These are phyloP conservation scores for Alternaria tenuissima DNA, from an alignment of 2,329 filamentous ascomycete genomes.

Conservation along the genomic window DNA sequence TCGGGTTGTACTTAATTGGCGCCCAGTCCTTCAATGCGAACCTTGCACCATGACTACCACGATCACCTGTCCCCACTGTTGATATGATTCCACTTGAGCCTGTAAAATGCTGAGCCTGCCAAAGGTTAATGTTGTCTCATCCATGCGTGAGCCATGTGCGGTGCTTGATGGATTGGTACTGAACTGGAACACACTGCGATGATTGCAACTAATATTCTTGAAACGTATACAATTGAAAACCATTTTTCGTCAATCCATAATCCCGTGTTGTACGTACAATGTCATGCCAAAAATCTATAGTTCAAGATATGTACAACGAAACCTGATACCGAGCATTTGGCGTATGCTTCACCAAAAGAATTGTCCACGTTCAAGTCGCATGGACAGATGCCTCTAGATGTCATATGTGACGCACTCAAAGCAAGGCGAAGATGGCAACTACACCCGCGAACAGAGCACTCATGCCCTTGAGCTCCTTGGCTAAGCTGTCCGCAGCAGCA, in stretches of 20 bases:
- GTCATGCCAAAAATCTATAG: neutral
- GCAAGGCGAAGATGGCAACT: conserved; percentile 36
- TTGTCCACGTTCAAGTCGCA: neutral
- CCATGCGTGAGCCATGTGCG: neutral
- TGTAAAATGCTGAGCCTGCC: too few species aligned
- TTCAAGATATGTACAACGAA: conserved; percentile 9
- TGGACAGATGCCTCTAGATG: fast-evolving
- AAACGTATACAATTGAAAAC: neutral
- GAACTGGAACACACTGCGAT: neutral
- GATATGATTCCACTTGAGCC: neutral
- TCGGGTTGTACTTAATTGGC: conserved; percentile 87
- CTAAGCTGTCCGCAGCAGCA: conserved; percentile 29
- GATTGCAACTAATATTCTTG: too few species aligned
- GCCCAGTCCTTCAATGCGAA: conserved; percentile 59
- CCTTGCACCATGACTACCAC: conserved; percentile 16
- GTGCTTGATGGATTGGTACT: neutral
- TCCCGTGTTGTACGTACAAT: neutral
- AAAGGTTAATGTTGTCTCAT: neutral
- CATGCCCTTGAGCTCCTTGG: conserved; percentile 32
- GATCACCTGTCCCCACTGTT: neutral
- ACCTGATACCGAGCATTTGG: neutral
- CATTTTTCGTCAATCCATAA: neutral
- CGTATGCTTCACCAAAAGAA: neutral
- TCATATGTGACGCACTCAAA: neutral
- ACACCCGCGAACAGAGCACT: conserved; percentile 29